Evolutionary conservation across 202 grass and related monocot genomes (phyloP).

Genomic region (Elaeis oleifera): DNA sequence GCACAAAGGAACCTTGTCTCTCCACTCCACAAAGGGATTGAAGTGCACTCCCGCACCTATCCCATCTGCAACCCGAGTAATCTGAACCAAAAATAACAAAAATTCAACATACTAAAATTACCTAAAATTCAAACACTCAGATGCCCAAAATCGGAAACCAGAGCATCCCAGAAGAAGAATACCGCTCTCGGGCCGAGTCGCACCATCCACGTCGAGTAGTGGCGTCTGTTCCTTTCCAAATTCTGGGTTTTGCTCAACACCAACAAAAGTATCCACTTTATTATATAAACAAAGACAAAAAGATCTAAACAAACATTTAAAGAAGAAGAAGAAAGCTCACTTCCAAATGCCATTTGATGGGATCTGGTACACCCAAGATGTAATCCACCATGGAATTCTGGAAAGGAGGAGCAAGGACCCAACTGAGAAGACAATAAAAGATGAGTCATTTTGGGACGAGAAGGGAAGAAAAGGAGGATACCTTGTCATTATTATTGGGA

Average conservation of each 20-base stretch:
- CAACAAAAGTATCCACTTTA: too few species aligned
- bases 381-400: constrained; percentile 79
- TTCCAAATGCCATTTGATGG: constrained; percentile 62
- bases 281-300: too few species aligned
- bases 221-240: constrained; percentile 57
- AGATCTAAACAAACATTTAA: neutral
- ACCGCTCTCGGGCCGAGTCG: constrained; percentile 39
- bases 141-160: neutral
- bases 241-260: constrained; percentile 32
- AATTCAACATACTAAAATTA: constrained; percentile 2
- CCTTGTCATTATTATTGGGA: constrained; percentile 45
- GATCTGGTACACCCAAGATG: constrained; percentile 70
- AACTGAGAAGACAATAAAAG: neutral
- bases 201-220: constrained; percentile 67
- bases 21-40: constrained; percentile 91
- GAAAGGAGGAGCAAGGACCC: too few species aligned
- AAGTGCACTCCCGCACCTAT: constrained; percentile 73
- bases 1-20: constrained; percentile 45
- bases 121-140: constrained; percentile 3
- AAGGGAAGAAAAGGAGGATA: neutral
- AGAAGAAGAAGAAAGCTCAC: constrained; percentile 12
- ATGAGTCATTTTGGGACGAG: constrained; percentile 4
- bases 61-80: constrained; percentile 47
- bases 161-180: constrained; percentile 3
- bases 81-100: constrained; percentile 29